Evolutionary conservation across 768 basidiomycete genomes (phyloP).

Genomic region (Pisolithus marmoratus): DNA sequence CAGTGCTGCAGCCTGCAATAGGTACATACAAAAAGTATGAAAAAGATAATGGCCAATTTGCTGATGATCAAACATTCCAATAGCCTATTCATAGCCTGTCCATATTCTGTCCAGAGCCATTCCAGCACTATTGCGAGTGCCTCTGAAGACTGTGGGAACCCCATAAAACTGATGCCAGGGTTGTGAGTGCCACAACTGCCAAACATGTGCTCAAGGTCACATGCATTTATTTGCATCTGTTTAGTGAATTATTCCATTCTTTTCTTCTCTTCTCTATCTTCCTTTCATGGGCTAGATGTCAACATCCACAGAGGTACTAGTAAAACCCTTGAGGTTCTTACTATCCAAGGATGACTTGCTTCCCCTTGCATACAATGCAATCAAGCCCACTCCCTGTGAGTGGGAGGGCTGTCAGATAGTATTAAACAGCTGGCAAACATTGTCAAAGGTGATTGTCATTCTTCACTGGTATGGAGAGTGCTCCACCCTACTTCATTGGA

Average conservation of each 20-base stretch:
- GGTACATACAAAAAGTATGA: too few species aligned
- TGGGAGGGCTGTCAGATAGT: conserved; percentile 21
- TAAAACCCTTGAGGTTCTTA: conserved; percentile 7
- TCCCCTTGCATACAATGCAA: conserved; percentile 17
- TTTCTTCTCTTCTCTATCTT: not conserved
- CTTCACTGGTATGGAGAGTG: conserved; percentile 1
- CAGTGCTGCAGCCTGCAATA: too few species aligned
- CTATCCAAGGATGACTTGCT: conserved; percentile 18
- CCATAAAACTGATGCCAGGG: too few species aligned
- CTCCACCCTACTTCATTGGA: not conserved
- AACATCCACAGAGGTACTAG: conserved; percentile 9
- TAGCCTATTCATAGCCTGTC: too few species aligned
- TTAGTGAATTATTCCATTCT: not conserved
- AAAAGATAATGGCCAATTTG: too few species aligned
- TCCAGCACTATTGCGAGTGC: too few species aligned
- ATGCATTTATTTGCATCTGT: not conserved
- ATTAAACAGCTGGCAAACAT: conserved; percentile 24
- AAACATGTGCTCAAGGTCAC: not conserved
- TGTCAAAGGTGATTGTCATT: conserved; percentile 23
- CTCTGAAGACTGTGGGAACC: too few species aligned
- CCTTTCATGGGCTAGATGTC: conserved; percentile 3
- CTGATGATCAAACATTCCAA: too few species aligned
- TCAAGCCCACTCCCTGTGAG: conserved; percentile 24
- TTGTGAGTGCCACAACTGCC: too few species aligned
- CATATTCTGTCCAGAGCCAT: too few species aligned